Base-by-base conservation (phyloP, 495 filamentous ascomycete species). In the Neohortaea acidophila region DNA sequence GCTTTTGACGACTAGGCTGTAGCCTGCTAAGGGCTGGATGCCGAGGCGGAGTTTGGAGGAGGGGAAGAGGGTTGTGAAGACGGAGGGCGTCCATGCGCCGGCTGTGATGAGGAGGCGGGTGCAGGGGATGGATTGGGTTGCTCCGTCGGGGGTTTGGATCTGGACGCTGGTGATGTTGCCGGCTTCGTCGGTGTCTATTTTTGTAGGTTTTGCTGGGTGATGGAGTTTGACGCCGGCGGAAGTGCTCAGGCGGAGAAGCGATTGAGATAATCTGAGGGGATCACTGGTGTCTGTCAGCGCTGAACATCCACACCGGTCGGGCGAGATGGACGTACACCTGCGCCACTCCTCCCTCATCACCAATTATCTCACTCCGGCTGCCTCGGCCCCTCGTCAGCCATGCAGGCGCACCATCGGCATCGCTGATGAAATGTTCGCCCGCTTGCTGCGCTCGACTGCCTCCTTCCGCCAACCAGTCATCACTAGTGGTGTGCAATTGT, bases 41-140 rank as follows among this genome's bases (percentile, higher is more conserved):
- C 71, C 67, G 2, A 84, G 38, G 20, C 56, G 52, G 12, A 63
- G 36, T 11, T 48, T 47, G 0, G 73, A 65, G 1, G 56, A 45
- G 0, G 72, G 74, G 51, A 89, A 86, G 13, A 89, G 64, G 2
- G 58, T 61, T 11, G 51, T 37, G 50, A 82, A 77, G 9, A 80
- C 74, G 11, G 55, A 45, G 0, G 67, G 62, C 1, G 77, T 76
- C 82, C 82, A 89, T 0, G 72, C 66, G 12, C 82, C 80, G 0
- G 77, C 70, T 2, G 78, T 57, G 42, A 89, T 62, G 12, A 84
- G 53, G 15, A 89, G 27, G 35, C 59, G 65, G 33, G 55, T 67
- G 59, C 45, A 48, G 1, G 45, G 45, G n/a, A 48, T 35, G 21
- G 36, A 44, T 9, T 67, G 63, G 34, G 66, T 69, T 2, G 56